Evolutionary conservation across 768 basidiomycete species (phyloP), one percentile per base, ranked within the genome.

Genomic region (Lentinula aciculospora): DNA sequence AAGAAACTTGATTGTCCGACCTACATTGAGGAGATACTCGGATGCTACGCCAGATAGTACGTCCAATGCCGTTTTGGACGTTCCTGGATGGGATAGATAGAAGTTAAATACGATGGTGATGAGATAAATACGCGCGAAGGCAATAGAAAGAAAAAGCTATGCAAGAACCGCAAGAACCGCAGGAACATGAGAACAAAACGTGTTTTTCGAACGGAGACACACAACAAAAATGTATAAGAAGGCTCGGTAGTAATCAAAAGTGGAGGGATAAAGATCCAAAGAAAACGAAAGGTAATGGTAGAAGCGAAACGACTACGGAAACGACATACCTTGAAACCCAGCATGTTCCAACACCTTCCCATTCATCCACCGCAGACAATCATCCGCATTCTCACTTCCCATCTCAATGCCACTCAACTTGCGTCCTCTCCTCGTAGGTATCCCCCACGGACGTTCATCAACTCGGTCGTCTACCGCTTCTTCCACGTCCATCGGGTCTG

Each of bases 1-100:
- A 58, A 93, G 72, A 64, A 87, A 90, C 56, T 86, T 80, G 53
- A 98, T 84, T 13, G 92, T 95, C 46, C 86, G 79, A 2, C 96
- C 96, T 42, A 98, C 83, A 65, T 94, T 96, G 21, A 81, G 68
- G 4, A 98, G 67, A 70, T 92, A 96, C 63, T 95, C 90, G 0
- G 86, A 79, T 0, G 88, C 81, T 7, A 95, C 86, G 42, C 86
- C 79, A 0, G 86, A 78, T 21, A 98, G 71, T 13, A 94, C 85
- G 61, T 92, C 88, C 48, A 97, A 69, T 0, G 94, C 83, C 42
- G 78, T 75, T 63, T 82, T 79, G n/a, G 92, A 88, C 12, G 91
- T 69, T 45, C 92, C 93, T 89, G 53, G 47, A 58, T 50, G 21
- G 51, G 19, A 53, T 36, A 10, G 31, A 37, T 29, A 31, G 15